Conservation (phyloP, 805 yeast genomes). For the Groenewaldozyma salmanticensis region DNA sequence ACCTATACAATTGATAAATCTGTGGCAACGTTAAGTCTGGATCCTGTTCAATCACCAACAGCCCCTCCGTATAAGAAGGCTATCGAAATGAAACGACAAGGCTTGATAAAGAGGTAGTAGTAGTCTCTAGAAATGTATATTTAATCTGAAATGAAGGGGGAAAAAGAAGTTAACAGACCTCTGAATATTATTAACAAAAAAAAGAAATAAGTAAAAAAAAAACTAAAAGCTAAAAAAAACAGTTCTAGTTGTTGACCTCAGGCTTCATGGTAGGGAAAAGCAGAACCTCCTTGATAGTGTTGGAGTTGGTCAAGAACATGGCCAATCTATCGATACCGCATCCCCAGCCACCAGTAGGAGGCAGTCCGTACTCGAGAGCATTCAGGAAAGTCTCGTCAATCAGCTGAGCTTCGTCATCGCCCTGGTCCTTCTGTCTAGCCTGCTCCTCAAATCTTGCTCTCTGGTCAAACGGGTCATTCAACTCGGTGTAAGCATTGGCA, state of each 20-base stretch:
- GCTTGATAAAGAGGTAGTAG: slow-evolving; percentile 32
- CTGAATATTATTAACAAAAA: no score
- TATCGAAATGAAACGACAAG: slow-evolving; percentile 72
- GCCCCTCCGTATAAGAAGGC: slow-evolving; percentile 96
- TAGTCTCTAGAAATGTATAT: no score
- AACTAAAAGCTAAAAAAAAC: slow-evolving; percentile 55
- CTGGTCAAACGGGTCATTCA: slow-evolving; percentile 98
- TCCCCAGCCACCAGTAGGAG: slow-evolving; percentile 99
- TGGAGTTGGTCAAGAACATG: slow-evolving; percentile 94
- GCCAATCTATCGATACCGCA: slow-evolving; percentile 97
- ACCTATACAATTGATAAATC: slow-evolving; percentile 54
- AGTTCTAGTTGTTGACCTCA: slow-evolving; percentile 38
- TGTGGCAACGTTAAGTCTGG: slow-evolving; percentile 42
- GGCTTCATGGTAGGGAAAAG: slow-evolving; percentile 99
- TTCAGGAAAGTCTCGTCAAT: slow-evolving; percentile 95
- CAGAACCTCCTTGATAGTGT: slow-evolving; percentile 94
- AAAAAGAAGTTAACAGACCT: background rate
- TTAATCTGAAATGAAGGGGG: background rate
- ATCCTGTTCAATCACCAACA: slow-evolving; percentile 92
- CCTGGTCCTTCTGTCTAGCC: slow-evolving; percentile 96
- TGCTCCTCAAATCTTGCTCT: slow-evolving; percentile 97
- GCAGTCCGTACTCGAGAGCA: slow-evolving; percentile 95
- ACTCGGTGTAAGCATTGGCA: slow-evolving; percentile 96
- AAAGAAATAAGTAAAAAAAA: slow-evolving; percentile 82
- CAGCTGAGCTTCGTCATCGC: slow-evolving; percentile 98